These are phyloP conservation scores for Metarhizium robertsii DNA, from an alignment of 2,329 filamentous ascomycete genomes.

Conservation along the genomic window DNA sequence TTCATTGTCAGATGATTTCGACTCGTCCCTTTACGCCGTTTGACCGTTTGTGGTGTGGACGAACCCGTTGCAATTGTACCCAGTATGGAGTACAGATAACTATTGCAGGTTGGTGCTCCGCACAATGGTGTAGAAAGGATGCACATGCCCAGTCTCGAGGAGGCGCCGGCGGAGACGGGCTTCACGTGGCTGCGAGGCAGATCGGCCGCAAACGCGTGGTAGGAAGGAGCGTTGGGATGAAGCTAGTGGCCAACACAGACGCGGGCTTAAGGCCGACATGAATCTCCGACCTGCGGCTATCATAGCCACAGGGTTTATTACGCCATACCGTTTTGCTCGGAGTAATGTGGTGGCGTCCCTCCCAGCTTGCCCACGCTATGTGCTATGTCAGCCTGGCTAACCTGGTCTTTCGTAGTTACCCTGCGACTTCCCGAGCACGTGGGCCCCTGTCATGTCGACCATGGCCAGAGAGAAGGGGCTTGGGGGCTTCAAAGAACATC, in stretches of 20 bases:
- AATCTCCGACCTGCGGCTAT: not conserved
- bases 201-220: not conserved
- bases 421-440: too few species aligned
- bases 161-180: slow-evolving; percentile 3
- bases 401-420: too few species aligned
- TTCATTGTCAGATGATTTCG: not conserved
- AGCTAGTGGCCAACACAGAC: not conserved
- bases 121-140: not conserved
- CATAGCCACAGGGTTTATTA: not conserved
- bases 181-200: slow-evolving; percentile 5
- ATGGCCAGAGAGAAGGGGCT: too few species aligned
- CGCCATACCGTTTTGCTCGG: not conserved
- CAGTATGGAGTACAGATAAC: too few species aligned
- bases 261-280: not conserved
- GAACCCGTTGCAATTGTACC: not conserved
- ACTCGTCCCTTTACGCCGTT: not conserved
- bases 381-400: too few species aligned
- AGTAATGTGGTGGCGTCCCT: not conserved
- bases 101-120: too few species aligned
- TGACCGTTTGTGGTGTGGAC: not conserved
- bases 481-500: not conserved
- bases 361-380: too few species aligned
- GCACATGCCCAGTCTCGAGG: not conserved
- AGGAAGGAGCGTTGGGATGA: not conserved
- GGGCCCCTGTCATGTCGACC: too few species aligned